A percentile compares a stretch with the other conserved stretches of the same genome.
phyloP scores from a whole-genome alignment of 331 rosid species.

The Stylosanthes scabra region DNA sequence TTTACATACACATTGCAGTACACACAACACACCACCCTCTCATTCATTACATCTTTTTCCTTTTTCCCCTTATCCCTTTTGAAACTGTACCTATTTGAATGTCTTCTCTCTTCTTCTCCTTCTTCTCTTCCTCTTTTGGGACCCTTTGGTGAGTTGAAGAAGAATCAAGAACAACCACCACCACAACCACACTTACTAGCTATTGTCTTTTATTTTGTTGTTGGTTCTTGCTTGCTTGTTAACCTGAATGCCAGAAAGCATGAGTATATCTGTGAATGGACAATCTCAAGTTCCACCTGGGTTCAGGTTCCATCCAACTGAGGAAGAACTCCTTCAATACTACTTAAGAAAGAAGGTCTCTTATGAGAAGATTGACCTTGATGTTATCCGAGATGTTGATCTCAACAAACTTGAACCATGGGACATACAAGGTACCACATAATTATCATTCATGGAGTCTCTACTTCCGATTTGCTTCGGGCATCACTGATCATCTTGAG shows the following conservation, averaged over 20 bases:
- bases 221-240: neutral
- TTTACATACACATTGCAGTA: constrained; percentile 58
- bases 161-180: neutral
- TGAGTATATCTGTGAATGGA: constrained; percentile 91
- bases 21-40: constrained; percentile 29
- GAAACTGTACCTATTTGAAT: constrained; percentile 37
- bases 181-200: constrained; percentile 5
- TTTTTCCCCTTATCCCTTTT: constrained; percentile 34
- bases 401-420: constrained; percentile 93
- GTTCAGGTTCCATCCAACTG: constrained; percentile 88
- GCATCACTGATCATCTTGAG: too few species aligned
- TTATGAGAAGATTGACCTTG: constrained; percentile 76
- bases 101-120: constrained; percentile 27
- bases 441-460: too few species aligned
- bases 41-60: constrained; percentile 25
- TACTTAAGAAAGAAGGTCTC: constrained; percentile 87
- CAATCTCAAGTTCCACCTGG: constrained; percentile 95
- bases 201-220: too few species aligned
- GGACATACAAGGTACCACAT: constrained; percentile 73
- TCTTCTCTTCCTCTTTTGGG: constrained; percentile 35
- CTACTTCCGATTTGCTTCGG: too few species aligned
- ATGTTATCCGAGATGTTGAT: constrained; percentile 88
- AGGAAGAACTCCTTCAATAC: constrained; percentile 85
- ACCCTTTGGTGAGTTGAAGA: constrained; percentile 28
- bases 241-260: constrained; percentile 62